These are phyloP conservation scores for Coemansia nantahalensis DNA, from an alignment of 192 early-diverging fungal species.

Conservation along the genomic window DNA sequence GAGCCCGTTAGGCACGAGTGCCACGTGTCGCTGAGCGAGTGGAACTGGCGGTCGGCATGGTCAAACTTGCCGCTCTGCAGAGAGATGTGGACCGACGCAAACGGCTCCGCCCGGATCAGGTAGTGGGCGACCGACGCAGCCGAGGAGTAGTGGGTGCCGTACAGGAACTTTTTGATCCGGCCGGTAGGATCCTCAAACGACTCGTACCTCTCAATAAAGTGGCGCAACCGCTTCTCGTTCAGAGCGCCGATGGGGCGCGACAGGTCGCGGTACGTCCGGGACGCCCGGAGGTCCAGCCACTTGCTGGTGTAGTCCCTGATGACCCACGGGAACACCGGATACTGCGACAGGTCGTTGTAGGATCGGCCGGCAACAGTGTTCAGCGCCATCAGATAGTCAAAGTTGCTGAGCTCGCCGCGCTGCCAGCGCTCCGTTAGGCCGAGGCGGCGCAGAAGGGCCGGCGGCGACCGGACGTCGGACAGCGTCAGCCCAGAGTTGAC, in stretches of 20 bases:
- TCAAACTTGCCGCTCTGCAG: slow-evolving; percentile 75
- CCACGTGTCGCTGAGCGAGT: slow-evolving; percentile 76
- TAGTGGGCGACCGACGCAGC: slow-evolving; percentile 88
- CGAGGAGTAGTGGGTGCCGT: slow-evolving; percentile 97
- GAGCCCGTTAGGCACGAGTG: slow-evolving; percentile 69
- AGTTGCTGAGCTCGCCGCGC: slow-evolving; percentile 85
- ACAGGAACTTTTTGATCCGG: slow-evolving; percentile 70
- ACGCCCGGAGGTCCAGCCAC: slow-evolving; percentile 75
- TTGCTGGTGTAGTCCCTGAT: slow-evolving; percentile 75
- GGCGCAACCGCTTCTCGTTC: slow-evolving; percentile 51
- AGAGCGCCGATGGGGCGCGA: slow-evolving; percentile 90
- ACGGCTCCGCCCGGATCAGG: slow-evolving; percentile 87
- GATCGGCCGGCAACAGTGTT: slow-evolving; percentile 87
- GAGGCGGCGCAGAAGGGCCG: slow-evolving; percentile 19
- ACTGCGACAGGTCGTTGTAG: slow-evolving; percentile 90
- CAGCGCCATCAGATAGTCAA: slow-evolving; percentile 93
- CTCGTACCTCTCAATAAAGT: slow-evolving; percentile 57
- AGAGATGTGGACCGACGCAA: slow-evolving; percentile 58
- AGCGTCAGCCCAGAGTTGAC: slow-evolving; percentile 27
- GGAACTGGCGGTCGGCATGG: slow-evolving; percentile 78
- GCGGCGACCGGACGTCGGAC: slow-evolving; percentile 35
- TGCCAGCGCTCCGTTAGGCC: slow-evolving; percentile 77
- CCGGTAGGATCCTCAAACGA: slow-evolving; percentile 64
- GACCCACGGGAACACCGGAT: slow-evolving; percentile 97
- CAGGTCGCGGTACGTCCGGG: slow-evolving; percentile 81